Conservation (phyloP, 257 asterid species). For the Anisodus acutangulus region DNA sequence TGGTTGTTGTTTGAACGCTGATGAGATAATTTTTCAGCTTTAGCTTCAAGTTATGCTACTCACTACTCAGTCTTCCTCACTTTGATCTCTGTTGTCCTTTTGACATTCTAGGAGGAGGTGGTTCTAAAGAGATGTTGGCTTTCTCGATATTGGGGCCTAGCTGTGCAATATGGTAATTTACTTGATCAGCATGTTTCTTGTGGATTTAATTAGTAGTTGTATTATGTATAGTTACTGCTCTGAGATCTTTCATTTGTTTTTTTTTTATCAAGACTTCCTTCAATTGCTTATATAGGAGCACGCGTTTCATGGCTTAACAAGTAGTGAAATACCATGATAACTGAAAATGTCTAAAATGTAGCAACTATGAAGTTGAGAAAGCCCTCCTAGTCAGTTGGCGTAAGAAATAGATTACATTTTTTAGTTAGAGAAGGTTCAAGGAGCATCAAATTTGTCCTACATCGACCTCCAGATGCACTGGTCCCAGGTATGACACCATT, state of each 20-base stretch:
- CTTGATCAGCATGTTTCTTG: constrained; percentile 15
- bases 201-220: background rate
- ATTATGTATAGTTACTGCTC: constrained; percentile 18
- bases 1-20: constrained; percentile 58
- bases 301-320: background rate
- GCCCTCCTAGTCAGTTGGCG: background rate
- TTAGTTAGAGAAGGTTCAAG: background rate
- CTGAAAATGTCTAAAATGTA: no score
- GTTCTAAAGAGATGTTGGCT: constrained; percentile 99
- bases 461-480: background rate
- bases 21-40: background rate
- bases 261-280: no score
- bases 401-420: background rate
- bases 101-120: constrained; percentile 83
- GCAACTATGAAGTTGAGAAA: background rate
- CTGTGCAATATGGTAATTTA: constrained; percentile 80
- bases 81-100: constrained; percentile 11
- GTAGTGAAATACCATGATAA: background rate
- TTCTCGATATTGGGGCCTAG: constrained; percentile 98
- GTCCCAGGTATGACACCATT: background rate
- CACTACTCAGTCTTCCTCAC: constrained; percentile 4
- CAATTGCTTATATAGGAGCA: background rate
- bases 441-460: background rate
- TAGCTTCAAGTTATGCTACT: constrained; percentile 31
- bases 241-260: background rate